Base-by-base conservation (phyloP, 768 basidiomycete genomes). In the Suillus subaureus region DNA sequence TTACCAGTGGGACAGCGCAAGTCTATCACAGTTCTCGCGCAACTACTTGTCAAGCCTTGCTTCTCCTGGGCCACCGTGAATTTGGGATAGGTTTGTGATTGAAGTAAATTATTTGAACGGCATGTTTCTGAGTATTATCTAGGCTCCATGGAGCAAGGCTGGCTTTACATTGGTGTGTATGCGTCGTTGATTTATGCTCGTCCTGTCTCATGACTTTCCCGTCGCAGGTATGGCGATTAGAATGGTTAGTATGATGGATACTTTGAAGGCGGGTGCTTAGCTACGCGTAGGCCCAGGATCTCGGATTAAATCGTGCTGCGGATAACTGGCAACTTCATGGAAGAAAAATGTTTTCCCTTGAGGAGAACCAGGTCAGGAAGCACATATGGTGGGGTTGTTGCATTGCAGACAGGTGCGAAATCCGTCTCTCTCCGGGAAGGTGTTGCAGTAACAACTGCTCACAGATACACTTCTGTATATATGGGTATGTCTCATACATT, bases 331-430 rank as follows among this genome's bases (percentile, higher is more conserved):
- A 87, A 70, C 82, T 84, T 62, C 80, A 86, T 64, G 87, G 86
- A 16, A 82, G 80, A 56, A 81, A 82, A 64, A 74, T 93, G 42
- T 92, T 93, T 69, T 84, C 85, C 11, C 73, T 78, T 16, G 82
- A 87, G 70, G 92, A 93, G 74, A 87, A 84, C 35, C 90, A 92
- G 73, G 85, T 82, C 6, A 83, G 92, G 67, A 85, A 87, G 60
- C 90, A 91, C 68, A 89, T 92, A 51, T 94, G 92, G 92, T 92
- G 90, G 89, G 81, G 84, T 18, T 93, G 91, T 72, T 84, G 85
- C 70, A 78, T 89, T 51, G 85, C 86, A 51, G 91, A 94, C 70
- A 85, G 89, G 90, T 91, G 68, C 39, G 84, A 64, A 28, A 40
- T 67, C 69, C 54, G 39, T 62, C n/a, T 66, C 49, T 58, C 23